These are phyloP conservation scores for Acarospora socialis DNA, from an alignment of 2,329 filamentous ascomycete species.

Conservation along the genomic window DNA sequence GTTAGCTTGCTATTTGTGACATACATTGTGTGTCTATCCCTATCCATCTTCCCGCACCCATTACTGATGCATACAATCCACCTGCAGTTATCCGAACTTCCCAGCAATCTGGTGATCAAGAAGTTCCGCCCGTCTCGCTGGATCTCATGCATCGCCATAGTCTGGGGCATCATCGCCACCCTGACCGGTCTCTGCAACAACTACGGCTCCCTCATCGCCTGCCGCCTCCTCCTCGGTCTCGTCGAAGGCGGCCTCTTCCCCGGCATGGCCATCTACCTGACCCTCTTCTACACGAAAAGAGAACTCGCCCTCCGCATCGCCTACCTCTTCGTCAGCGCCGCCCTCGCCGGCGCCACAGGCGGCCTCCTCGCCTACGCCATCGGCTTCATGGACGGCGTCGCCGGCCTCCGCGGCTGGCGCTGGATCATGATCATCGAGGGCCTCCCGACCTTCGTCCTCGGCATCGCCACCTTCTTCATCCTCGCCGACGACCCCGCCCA, in stretches of 20 bases:
- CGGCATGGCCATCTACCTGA: conserved; percentile 51
- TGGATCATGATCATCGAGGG: conserved; percentile 53
- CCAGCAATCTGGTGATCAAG: conserved; percentile 33
- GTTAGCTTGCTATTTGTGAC: conserved; percentile 56
- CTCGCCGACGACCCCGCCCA: conserved; percentile 54
- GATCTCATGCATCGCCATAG: conserved; percentile 46
- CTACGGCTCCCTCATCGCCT: conserved; percentile 52
- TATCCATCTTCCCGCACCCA: conserved; percentile 31
- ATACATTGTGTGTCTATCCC: conserved; percentile 39
- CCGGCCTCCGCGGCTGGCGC: conserved; percentile 53
- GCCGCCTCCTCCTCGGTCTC: conserved; percentile 52
- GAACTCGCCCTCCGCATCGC: conserved; percentile 60
- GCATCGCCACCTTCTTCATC: conserved; percentile 40
- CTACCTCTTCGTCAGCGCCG: conserved; percentile 57
- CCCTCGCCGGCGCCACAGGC: conserved; percentile 56
- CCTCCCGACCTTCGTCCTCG: conserved; percentile 41
- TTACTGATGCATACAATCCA: conserved; percentile 24
- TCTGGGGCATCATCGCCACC: conserved; percentile 51
- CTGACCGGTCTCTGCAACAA: conserved; percentile 53
- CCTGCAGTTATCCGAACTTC: conserved; percentile 23
- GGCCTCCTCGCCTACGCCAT: conserved; percentile 62
- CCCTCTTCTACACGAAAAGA: conserved; percentile 60
- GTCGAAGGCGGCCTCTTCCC: conserved; percentile 60
- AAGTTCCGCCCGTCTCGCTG: conserved; percentile 28
- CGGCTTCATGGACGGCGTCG: conserved; percentile 54